These are phyloP conservation scores for Fusarium lyarnte DNA, from an alignment of 2,329 filamentous ascomycete genomes.

Conservation along the genomic window DNA sequence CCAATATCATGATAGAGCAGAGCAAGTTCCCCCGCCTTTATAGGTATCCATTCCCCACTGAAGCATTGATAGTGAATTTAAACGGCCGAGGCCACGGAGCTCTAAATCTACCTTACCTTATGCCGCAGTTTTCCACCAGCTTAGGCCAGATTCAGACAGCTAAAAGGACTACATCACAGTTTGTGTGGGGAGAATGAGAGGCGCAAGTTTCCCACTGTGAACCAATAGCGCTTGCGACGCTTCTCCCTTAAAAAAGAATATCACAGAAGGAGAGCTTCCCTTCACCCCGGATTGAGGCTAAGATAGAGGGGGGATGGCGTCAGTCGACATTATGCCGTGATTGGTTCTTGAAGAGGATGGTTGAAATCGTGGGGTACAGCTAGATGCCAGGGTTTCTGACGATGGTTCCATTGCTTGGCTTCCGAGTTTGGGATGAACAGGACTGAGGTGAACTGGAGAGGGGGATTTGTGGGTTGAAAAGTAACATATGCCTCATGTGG, in stretches of 20 bases:
- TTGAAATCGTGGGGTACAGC: slow-evolving; percentile 25
- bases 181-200: neutral
- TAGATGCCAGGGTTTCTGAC: neutral
- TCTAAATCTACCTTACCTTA: neutral
- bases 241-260: neutral
- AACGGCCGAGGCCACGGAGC: slow-evolving; percentile 10
- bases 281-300: slow-evolving; percentile 1
- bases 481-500: slow-evolving; percentile 2
- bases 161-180: slow-evolving; percentile 4
- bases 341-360: slow-evolving; percentile 2
- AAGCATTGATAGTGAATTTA: slow-evolving; percentile 17
- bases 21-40: slow-evolving; percentile 7
- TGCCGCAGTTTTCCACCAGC: slow-evolving; percentile 29
- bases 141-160: slow-evolving; percentile 14
- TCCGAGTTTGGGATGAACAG: neutral
- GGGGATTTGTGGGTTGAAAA: neutral
- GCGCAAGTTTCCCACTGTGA: neutral
- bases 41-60: slow-evolving; percentile 10
- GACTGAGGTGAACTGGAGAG: neutral
- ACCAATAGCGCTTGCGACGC: slow-evolving; percentile 1
- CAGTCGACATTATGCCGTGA: neutral
- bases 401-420: slow-evolving; percentile 6
- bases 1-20: neutral
- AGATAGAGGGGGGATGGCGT: slow-evolving; percentile 5
- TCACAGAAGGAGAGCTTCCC: neutral